Base-by-base conservation (phyloP, 2,329 filamentous ascomycete genomes). In the Aspergillus costaricaensis region DNA sequence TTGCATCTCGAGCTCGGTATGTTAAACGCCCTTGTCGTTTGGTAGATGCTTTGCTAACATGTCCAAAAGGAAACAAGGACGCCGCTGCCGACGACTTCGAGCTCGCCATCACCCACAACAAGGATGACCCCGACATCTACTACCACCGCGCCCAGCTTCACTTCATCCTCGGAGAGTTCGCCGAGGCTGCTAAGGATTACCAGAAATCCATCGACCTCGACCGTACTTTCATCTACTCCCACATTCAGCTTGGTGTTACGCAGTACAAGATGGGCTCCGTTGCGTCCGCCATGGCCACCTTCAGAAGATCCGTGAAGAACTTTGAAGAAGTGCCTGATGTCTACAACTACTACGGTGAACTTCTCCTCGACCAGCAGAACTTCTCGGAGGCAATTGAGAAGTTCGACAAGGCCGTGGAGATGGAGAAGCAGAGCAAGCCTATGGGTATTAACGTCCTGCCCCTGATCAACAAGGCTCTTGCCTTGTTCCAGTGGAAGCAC, bases 251-350 rank as follows among this genome's bases (percentile, higher is more conserved):
- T 47, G 95, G 95, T 77, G 95, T 99, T 55, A 99, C 95, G 53
- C 95, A 99, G 80, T 99, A 99, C 84, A 99, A 99, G 88, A 96
- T 98, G 90, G 95, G 95, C 68, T 96, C 92, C 30, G 91, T 99
- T 60, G 95, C 95, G 7, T 97, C 93, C 8, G 96, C 93, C 50
- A 98, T 98, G 92, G 94, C 95, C 38, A 99, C 95, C 5, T 98
- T 99, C 88, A 88, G 94, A 70, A 86, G 93, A 65, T 96, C 92
- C 79, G 93, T 97, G 78, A 99, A 98, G 88, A 97, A 96, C 81
- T 99, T 99, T 74, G 91, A 92, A 73, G 91, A 94, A 75, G 91
- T 96, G 10, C 93, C 94, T 5, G 95, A 99, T 74, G 95, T 98
- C 43, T 99, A 98, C 85, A 99, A 99, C 85, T 99, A 99, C 86